A percentile compares a stretch with the other conserved stretches of the same genome.
Evolutionary conservation across 345 rosid species (phyloP).

Genomic region (Murraya koenigii): DNA sequence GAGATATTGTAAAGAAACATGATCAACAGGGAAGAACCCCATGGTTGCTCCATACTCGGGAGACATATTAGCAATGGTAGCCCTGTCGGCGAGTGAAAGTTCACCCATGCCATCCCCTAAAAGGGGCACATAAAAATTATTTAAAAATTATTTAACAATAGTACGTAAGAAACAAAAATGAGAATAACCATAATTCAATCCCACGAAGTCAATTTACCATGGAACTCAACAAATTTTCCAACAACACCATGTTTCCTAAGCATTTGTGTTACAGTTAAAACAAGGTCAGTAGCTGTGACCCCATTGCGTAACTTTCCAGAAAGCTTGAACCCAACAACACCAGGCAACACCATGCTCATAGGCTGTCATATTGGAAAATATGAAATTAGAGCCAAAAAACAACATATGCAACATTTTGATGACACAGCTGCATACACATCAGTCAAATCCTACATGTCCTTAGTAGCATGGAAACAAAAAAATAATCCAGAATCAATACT

Average conservation of each 20-base stretch:
- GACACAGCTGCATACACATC: background rate
- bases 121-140: constrained; percentile 16
- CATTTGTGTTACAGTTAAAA: constrained; percentile 94
- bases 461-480: background rate
- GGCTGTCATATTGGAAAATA: constrained; percentile 51
- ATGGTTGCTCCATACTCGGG: constrained; percentile 99
- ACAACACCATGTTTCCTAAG: constrained; percentile 99
- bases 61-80: constrained; percentile 98
- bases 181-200: constrained; percentile 12
- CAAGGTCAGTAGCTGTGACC: constrained; percentile 98
- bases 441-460: background rate
- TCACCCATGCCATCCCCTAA: constrained; percentile 92
- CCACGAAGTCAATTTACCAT: constrained; percentile 53
- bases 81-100: constrained; percentile 96
- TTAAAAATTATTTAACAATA: constrained; percentile 5
- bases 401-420: background rate
- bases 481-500: background rate
- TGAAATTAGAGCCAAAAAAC: background rate
- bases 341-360: constrained; percentile 99
- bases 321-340: constrained; percentile 96
- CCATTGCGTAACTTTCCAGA: constrained; percentile 81
- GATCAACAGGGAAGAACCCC: constrained; percentile 99
- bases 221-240: constrained; percentile 97
- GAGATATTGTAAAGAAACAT: constrained; percentile 88
- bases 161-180: constrained; percentile 2